A percentile compares a stretch with the other conserved stretches of the same genome.
These are phyloP conservation scores for Rhodotorula sp. DNA, from an alignment of 1,284 basidiomycete species.

Conservation along the genomic window DNA sequence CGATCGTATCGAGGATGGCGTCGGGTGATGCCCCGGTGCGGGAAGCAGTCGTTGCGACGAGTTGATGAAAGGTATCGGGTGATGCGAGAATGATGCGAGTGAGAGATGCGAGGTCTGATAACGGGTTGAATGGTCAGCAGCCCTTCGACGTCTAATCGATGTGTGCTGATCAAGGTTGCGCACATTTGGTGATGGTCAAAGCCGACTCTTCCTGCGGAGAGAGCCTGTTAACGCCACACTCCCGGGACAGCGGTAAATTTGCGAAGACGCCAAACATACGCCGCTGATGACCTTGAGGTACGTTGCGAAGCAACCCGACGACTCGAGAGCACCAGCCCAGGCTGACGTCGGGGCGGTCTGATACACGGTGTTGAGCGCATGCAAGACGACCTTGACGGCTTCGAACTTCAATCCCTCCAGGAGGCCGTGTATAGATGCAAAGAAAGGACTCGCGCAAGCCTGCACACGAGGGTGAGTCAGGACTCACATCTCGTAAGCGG, in stretches of 20 bases:
- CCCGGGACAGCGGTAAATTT: too few species aligned
- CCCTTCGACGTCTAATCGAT: too few species aligned
- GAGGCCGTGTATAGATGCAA: conserved; percentile 21
- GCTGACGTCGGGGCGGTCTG: conserved; percentile 14
- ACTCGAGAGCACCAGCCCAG: conserved; percentile 35
- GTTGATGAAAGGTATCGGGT: conserved; percentile 31
- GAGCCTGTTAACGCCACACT: not conserved
- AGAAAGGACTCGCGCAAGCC: conserved; percentile 15
- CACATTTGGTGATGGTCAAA: conserved; percentile 37
- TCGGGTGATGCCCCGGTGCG: conserved; percentile 23
- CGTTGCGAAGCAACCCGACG: conserved; percentile 18
- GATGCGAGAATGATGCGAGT: conserved; percentile 39
- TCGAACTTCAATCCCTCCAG: conserved; percentile 37
- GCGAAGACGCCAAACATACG: too few species aligned
- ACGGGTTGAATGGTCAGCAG: not conserved
- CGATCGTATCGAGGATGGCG: conserved; percentile 23
- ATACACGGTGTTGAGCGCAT: conserved; percentile 35
- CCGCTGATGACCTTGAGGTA: conserved; percentile 3
- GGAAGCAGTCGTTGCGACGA: conserved; percentile 27
- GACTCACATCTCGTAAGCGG: too few species aligned
- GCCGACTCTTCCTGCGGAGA: conserved; percentile 22
- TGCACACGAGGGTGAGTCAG: not conserved
- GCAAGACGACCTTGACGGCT: conserved; percentile 38
- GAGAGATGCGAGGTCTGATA: conserved; percentile 40
- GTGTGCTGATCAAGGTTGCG: not conserved